Base-by-base conservation (phyloP, 345 rosid species). In the Citrus maxima region DNA sequence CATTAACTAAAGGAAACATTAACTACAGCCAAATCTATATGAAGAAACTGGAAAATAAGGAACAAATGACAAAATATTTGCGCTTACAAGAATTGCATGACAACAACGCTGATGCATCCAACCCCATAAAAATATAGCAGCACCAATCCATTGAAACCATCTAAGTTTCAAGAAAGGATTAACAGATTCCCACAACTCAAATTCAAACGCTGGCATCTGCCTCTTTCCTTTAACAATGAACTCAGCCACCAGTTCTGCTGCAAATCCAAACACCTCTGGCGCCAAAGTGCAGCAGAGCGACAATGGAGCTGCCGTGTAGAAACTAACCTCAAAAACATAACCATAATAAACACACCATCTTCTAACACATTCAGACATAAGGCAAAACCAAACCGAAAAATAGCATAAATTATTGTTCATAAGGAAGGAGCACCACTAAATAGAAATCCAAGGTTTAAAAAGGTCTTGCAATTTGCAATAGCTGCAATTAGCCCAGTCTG, bases 41-140 rank as follows among this genome's bases (percentile, higher is more conserved):
- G 16, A 32, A 67, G 51, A 73, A 22, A 21, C 27, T 8, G 42
- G 8, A 35, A 35, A 35, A 35, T 35, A 35, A 35, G 37, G 37
- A 35, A 35, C 37, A 35, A 35, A 35, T 35, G 7, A 38, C 10
- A 38, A 7, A 38, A 60, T 19, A 25, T 38, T 69, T 38, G 49
- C 19, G 82, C 88, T 62, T 88, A 93, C 95, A 74, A 90, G 91
- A 79, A 92, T 89, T 46, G 81, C 77, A 66, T 93, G 98, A 76
- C 93, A 91, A 9, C 78, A 83, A 6, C 51, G 84, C 46, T 93
- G 98, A 86, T 89, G 97, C 70, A 88, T 72, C 94, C 92, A 92
- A 54, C 98, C 97, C 90, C 93, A 90, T 3, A 88, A 66, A 80
- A 93, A 89, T 67, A 93, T 63, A 70, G 75, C 80, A 8, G 84